Evolutionary conservation across 139 green algal genomes (phyloP).

Genomic region (Chlorella ohadii): DNA sequence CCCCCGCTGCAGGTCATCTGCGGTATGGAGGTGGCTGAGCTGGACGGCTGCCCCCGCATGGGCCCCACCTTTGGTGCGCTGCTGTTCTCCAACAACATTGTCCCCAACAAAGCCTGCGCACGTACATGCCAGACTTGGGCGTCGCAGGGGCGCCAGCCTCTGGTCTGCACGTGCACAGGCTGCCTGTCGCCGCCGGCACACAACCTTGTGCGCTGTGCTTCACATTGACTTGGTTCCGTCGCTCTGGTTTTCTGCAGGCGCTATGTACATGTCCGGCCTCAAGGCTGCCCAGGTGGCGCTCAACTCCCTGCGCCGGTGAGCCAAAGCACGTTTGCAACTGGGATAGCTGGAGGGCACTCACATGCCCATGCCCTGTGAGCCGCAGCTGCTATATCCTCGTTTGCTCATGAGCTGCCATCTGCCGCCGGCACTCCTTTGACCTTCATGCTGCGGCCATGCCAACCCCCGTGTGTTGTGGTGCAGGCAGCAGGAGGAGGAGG

Average conservation of each 20-base stretch:
- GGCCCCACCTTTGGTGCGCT: conserved; percentile 91
- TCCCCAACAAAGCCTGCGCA: too few relatives aligned
- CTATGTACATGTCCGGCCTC: conserved; percentile 94
- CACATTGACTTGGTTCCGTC: background rate
- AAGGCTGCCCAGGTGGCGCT: conserved; percentile 94
- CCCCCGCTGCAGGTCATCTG: conserved; percentile 51
- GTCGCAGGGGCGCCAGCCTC: too few relatives aligned
- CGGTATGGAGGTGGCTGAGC: conserved; percentile 93
- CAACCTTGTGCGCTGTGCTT: background rate
- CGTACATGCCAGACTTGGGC: too few relatives aligned
- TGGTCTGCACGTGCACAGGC: too few relatives aligned
- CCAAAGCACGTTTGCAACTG: too few relatives aligned
- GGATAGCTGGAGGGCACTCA: too few relatives aligned
- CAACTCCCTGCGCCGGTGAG: conserved; percentile 67
- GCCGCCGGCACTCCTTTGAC: background rate
- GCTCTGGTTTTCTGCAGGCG: conserved; percentile 40
- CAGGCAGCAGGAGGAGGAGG: conserved; percentile 3
- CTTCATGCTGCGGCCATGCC: background rate
- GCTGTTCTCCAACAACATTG: too few relatives aligned
- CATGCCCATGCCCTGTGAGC: too few relatives aligned
- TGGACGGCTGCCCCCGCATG: conserved; percentile 89
- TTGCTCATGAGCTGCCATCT: too few relatives aligned
- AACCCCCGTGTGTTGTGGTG: too few relatives aligned
- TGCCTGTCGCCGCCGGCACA: too few relatives aligned
- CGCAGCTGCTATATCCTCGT: too few relatives aligned